Base-by-base conservation (phyloP, 805 yeast species). In the Yamadazyma laniorum region DNA sequence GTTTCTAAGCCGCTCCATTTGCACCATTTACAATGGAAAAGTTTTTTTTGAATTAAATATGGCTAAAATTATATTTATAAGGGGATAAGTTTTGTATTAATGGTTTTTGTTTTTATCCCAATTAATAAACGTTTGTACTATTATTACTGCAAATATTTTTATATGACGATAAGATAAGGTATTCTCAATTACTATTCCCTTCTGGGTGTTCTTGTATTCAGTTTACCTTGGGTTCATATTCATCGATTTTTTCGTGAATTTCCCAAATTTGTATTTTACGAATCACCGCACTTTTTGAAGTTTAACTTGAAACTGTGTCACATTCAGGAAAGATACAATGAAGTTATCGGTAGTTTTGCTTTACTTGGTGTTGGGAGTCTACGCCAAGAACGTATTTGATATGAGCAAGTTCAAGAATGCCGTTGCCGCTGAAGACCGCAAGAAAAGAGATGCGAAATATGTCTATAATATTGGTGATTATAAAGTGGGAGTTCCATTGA, bases 381-480 rank as follows among this genome's bases (percentile, higher is more conserved):
- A 4, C 16, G 40, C 42, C 18, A 49, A 47, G 34, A 49, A 50
- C 35, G 49, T 48, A 2, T 41, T 44, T 22, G 42, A 49, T 32
- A 33, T 47, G 12, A 35, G 33, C 13, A 37, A 39, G 17, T 37
- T 47, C 18, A 41, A 41, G 26, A 29, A 30, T 4, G 32, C 15
- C 12, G 16, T 35, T 5, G 44, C 40, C 12, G 25, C 14, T 3
- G 41, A 39, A 14, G 30, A 34, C 19, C 15, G 29, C 15, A 28
- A 27, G 17, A 39, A 38, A 30, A 42, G 41, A 32, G 40, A 37
- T 14, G 35, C 32, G 6, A 45, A 43, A 34, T 35, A 38, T 21
- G 39, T 34, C 19, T 12, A 15, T 13, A 11, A 22, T 25, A 22
- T 43, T 16, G 15, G 12, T 14, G 18, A 32, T 16, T 7, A n/a